These are phyloP conservation scores for Geotrichum fermentans DNA, from an alignment of 1,139 yeast genomes.

Conservation along the genomic window DNA sequence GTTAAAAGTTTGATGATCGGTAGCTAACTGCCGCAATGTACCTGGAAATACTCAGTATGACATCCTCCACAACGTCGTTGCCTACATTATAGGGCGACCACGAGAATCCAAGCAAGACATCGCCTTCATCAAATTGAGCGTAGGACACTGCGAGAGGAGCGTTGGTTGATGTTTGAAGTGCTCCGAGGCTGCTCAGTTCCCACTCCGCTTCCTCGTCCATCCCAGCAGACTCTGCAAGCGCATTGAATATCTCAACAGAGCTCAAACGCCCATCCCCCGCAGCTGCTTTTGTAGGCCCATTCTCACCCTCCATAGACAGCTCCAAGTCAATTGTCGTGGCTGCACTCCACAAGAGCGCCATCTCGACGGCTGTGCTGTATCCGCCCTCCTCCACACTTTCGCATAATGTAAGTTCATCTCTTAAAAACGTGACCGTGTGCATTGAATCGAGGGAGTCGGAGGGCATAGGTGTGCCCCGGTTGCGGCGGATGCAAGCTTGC, in stretches of 20 bases:
- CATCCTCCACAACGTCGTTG: neutral
- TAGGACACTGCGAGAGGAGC: neutral
- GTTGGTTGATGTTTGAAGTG: too few species aligned
- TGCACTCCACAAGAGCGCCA: conserved; percentile 7
- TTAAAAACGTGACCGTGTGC: neutral
- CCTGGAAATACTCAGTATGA: neutral
- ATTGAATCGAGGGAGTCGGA: neutral
- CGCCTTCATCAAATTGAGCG: neutral
- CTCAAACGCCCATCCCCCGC: too few species aligned
- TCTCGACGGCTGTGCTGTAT: conserved; percentile 5
- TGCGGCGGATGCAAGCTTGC: neutral
- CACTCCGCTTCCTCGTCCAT: too few species aligned
- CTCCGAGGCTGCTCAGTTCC: too few species aligned
- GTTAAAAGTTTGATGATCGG: too few species aligned
- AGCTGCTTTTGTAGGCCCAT: too few species aligned
- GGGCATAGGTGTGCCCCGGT: neutral
- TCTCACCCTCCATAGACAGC: too few species aligned
- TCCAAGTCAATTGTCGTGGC: neutral
- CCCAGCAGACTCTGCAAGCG: too few species aligned
- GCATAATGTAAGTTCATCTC: neutral
- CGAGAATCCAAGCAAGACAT: neutral
- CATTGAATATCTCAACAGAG: too few species aligned
- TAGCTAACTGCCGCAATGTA: neutral
- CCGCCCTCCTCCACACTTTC: neutral
- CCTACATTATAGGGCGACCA: neutral